phyloP scores from a whole-genome alignment of 495 filamentous ascomycete genomes.

The Hypomontagnella submonticulosa region DNA sequence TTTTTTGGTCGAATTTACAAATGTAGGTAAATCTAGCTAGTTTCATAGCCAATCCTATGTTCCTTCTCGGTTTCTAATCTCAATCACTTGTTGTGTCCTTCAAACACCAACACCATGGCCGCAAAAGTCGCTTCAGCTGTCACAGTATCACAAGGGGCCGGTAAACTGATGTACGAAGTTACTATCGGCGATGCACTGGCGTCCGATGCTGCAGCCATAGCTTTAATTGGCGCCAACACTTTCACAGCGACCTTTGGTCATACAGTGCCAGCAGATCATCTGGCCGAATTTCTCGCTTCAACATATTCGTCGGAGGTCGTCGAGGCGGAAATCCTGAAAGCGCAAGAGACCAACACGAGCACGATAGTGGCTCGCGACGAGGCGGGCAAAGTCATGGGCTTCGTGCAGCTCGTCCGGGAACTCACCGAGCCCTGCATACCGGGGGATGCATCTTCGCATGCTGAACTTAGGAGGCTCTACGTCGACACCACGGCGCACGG shows the following conservation, averaged over 20 bases:
- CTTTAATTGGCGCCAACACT: constrained; percentile 47
- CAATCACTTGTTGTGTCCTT: neutral
- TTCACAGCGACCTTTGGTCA: constrained; percentile 53
- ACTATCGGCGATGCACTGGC: constrained; percentile 44
- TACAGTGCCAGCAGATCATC: constrained; percentile 47
- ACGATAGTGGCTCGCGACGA: constrained; percentile 44
- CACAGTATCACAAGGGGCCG: neutral
- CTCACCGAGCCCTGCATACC: constrained; percentile 48
- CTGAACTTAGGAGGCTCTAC: constrained; percentile 56
- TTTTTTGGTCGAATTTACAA: neutral
- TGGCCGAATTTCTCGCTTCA: constrained; percentile 47
- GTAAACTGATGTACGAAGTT: constrained; percentile 28
- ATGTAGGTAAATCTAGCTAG: too few species aligned
- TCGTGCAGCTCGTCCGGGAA: constrained; percentile 50
- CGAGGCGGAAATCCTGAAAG: constrained; percentile 42
- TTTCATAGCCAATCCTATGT: neutral
- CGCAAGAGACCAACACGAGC: constrained; percentile 40
- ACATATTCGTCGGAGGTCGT: constrained; percentile 45
- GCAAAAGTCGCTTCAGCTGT: constrained; percentile 27
- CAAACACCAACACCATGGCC: constrained; percentile 13
- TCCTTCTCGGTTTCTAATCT: neutral
- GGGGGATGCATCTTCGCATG: constrained; percentile 34
- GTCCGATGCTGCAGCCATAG: constrained; percentile 49
- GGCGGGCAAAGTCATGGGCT: constrained; percentile 46
- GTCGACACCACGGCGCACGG: constrained; percentile 49